Base-by-base conservation (phyloP, 2,329 filamentous ascomycete species). In the Septoria petroselini region DNA sequence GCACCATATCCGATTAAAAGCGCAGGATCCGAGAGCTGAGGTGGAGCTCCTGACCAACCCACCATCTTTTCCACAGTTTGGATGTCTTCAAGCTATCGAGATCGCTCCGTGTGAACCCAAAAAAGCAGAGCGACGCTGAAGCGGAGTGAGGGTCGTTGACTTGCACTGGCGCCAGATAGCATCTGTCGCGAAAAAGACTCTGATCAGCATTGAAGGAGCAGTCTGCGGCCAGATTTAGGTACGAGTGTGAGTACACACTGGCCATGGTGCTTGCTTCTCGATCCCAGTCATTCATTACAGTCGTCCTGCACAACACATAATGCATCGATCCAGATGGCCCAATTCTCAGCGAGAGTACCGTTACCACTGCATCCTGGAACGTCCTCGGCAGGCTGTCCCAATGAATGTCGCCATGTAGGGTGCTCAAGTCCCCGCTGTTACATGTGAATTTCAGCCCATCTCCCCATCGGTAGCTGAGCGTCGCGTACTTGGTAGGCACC, bases 311-410 rank as follows among this genome's bases (percentile, higher is more conserved):
- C n/a, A 15, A 40, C 23, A 18, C 37, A 21, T 18, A 40, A 23
- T 4, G 37, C 14, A 11, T 40, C 37, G 11, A 21, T 40, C 37
- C 37, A 40, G 15, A 40, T 21, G 14, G 19, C 19, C 15, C 37
- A 18, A 17, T 8, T 14, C 18, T 21, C 12, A n/a, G n/a, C n/a
- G 39, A 41, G 19, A 8, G 14, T 17, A 17, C 8, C 8, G 27
- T n/a, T 12, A 41, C 29, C 18, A 31, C 31, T n/a, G 41, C 27
- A 11, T 44, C 41, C 31, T 21, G 29, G 27, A 44, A 44, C n/a
- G 41, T 34, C 17, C 34, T 34, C 9, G 27, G 41, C 4, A 38
- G 30, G 11, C 11, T 5, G 4, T 12, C 12, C 30, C 30, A 33
- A 4, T 5, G 11, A 5, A 33, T 33, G 30, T n/a, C 6, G 4